Base-by-base conservation (phyloP, 345 rosid species). In the Punica granatum region DNA sequence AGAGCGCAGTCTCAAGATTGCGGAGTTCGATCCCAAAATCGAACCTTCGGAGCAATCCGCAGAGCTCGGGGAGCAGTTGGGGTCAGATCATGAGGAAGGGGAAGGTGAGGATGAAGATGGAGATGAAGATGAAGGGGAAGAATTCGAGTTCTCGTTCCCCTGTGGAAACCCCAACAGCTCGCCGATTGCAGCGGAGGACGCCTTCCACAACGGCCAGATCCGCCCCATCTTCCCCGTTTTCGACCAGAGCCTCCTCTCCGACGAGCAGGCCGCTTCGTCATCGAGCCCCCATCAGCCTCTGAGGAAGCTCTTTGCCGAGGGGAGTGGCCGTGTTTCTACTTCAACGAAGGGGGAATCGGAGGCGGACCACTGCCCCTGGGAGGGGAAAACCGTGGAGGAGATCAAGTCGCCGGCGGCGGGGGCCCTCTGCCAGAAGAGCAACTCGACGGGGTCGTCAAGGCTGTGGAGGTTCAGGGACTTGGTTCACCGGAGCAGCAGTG, bases 391-490 rank as follows among this genome's bases (percentile, higher is more conserved):
- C 7, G 76, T 79, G 34, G 79, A 65, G 62, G 87, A 83, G 70
- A 70, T 80, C 39, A 72, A 83, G 32, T 72, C 81, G 46, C 71
- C 87, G 34, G 74, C 80, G 53, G 73, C 85, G 37, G 73, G 81
- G 67, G 84, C 70, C 65, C 49, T 70, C n/a, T 83, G 90, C 70
- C 71, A 71, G 83, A 85, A 85, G 74, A 85, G 90, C 69, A 81
- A 81, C 43, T 85, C 90, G 9, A 85, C 90, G 32, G 90, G 90
- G 2, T 83, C 80, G 62, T 83, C 85, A 13, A 83, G 69, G 73
- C 72, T 85, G 1, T 77, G 87, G 87, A 74, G 80, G 31, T 79
- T 83, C n/a, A 76, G 84, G 5, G 87, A 79, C 36, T 62, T 76
- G 8, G 67, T 73, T 0, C 6, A 28, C 65, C 63, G 87, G 76